Evolutionary conservation across 1,284 basidiomycete genomes (phyloP).

Genomic region (Mycena citricolor): DNA sequence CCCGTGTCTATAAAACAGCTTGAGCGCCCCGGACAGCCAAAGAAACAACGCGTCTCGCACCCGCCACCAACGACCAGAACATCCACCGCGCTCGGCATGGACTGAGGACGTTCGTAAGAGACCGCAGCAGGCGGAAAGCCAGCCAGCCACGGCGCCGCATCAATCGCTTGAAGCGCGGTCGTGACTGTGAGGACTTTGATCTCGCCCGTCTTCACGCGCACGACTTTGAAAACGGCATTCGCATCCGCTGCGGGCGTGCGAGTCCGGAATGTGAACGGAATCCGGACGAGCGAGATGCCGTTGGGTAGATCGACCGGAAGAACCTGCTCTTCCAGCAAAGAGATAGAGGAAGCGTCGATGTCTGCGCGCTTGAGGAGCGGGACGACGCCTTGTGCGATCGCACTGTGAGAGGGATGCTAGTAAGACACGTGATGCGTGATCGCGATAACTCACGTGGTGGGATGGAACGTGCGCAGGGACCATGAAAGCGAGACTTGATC

Average conservation of each 20-base stretch:
- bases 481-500: conserved; percentile 19
- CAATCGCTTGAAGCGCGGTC: conserved; percentile 14
- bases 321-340: conserved; percentile 13
- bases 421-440: not conserved
- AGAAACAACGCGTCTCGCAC: conserved; percentile 1
- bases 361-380: conserved; percentile 10
- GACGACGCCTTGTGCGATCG: not conserved
- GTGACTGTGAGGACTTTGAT: conserved; percentile 20
- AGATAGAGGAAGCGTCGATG: conserved; percentile 11
- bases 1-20: conserved; percentile 9
- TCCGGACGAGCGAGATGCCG: conserved; percentile 19
- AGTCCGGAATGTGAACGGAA: conserved; percentile 14
- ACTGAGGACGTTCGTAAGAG: not conserved
- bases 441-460: conserved; percentile 3
- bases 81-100: conserved; percentile 15
- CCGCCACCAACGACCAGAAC: conserved; percentile 22
- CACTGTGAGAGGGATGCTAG: not conserved
- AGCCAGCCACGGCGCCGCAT: conserved; percentile 16
- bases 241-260: conserved; percentile 11
- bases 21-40: not conserved
- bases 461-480: conserved; percentile 22
- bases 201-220: conserved; percentile 18
- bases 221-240: conserved; percentile 20
- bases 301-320: conserved; percentile 14
- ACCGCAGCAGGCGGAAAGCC: not conserved